These are phyloP conservation scores for Candida odintsovae DNA, from an alignment of 805 yeast species.

Conservation along the genomic window DNA sequence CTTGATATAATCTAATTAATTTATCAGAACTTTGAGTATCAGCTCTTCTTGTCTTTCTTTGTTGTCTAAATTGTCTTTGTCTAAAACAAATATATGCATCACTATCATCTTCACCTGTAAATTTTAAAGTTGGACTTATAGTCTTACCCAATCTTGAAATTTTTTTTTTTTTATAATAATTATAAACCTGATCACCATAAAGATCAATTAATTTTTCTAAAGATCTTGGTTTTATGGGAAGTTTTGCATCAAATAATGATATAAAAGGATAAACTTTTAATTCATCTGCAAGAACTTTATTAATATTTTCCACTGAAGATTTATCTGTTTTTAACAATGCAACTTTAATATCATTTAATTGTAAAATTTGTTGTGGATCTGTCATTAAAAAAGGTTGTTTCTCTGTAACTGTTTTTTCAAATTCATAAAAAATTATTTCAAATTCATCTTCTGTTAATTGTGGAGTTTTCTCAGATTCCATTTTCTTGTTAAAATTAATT, in stretches of 20 bases:
- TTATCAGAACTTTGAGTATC: slow-evolving; percentile 88
- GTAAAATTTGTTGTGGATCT: slow-evolving; percentile 73
- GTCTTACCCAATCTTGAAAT: slow-evolving; percentile 62
- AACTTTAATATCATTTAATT: slow-evolving; percentile 62
- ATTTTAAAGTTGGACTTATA: slow-evolving; percentile 69
- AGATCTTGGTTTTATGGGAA: slow-evolving; percentile 36
- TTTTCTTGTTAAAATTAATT: slow-evolving; percentile 32
- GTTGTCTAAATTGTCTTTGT: slow-evolving; percentile 90
- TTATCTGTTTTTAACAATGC: slow-evolving; percentile 38
- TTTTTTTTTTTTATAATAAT: slow-evolving; percentile 77
- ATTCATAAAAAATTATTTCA: slow-evolving; percentile 66
- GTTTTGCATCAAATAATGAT: slow-evolving; percentile 47
- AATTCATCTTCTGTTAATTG: slow-evolving; percentile 76
- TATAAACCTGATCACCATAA: slow-evolving; percentile 66
- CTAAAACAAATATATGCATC: slow-evolving; percentile 96
- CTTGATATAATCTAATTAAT: slow-evolving; percentile 64
- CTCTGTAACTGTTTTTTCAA: slow-evolving; percentile 69
- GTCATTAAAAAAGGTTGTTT: slow-evolving; percentile 84
- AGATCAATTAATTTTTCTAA: slow-evolving; percentile 42
- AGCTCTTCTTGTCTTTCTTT: slow-evolving; percentile 92
- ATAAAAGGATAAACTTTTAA: slow-evolving; percentile 48
- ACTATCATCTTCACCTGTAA: slow-evolving; percentile 81
- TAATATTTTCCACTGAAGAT: slow-evolving; percentile 51
- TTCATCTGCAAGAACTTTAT: slow-evolving; percentile 50
- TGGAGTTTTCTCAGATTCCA: slow-evolving; percentile 11